Evolutionary conservation across 139 green algal species (phyloP).

Genomic region (Diplosphaera chodatii): DNA sequence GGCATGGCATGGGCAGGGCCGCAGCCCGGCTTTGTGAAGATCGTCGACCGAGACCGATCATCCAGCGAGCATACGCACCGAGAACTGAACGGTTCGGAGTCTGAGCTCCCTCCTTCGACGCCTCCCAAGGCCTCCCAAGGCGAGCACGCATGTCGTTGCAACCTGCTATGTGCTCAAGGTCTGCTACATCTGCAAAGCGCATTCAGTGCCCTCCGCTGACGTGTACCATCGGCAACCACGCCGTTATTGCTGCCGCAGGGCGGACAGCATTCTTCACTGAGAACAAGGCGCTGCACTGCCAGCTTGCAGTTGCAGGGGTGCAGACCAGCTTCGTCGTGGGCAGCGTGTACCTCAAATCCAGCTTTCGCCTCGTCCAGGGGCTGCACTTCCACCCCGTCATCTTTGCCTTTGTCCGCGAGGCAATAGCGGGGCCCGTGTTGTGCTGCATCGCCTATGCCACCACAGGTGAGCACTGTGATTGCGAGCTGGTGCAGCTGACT

Average conservation of each 20-base stretch:
- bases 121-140: too few species aligned
- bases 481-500: not conserved
- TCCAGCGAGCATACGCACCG: too few species aligned
- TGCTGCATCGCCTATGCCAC: constrained; percentile 25
- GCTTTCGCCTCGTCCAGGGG: constrained; percentile 16
- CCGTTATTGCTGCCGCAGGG: not conserved
- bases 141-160: too few species aligned
- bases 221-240: too few species aligned
- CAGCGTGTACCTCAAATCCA: constrained; percentile 45
- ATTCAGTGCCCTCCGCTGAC: too few species aligned
- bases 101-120: too few species aligned
- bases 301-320: constrained; percentile 33
- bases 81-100: too few species aligned
- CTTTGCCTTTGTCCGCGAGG: constrained; percentile 42
- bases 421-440: constrained; percentile 38
- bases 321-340: constrained; percentile 52
- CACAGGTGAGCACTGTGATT: constrained; percentile 8
- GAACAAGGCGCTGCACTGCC: constrained; percentile 37
- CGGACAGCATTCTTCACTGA: not conserved
- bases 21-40: too few species aligned
- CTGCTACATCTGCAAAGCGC: too few species aligned
- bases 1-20: too few species aligned
- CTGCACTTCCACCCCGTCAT: constrained; percentile 46
- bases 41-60: too few species aligned
- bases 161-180: too few species aligned